phyloP scores from a whole-genome alignment of 1,139 yeast species.

The Hansenula lynferdii region DNA sequence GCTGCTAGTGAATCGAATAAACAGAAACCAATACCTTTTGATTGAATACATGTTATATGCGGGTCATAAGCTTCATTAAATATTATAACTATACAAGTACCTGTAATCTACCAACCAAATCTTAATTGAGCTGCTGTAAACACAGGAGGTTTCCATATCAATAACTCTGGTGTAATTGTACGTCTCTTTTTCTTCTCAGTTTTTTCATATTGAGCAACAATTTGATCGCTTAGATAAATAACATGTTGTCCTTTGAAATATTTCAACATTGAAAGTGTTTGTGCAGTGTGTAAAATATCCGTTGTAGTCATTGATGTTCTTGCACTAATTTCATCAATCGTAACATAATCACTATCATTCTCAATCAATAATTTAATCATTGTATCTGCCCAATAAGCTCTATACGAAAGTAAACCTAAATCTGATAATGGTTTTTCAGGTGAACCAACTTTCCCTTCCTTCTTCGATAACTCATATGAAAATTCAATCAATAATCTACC shows the following conservation, averaged over 20 bases:
- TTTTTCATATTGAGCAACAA: slow-evolving; percentile 71
- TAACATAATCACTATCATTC: slow-evolving; percentile 54
- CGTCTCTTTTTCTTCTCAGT: slow-evolving; percentile 72
- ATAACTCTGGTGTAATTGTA: slow-evolving; percentile 63
- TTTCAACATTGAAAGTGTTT: slow-evolving; percentile 82
- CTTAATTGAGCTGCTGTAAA: slow-evolving; percentile 94
- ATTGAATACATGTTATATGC: slow-evolving; percentile 30
- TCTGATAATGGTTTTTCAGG: slow-evolving; percentile 98
- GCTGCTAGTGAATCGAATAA: slow-evolving; percentile 69
- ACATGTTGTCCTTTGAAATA: slow-evolving; percentile 97
- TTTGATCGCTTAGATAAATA: slow-evolving; percentile 83
- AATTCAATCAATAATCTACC: slow-evolving; percentile 91
- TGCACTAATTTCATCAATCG: slow-evolving; percentile 88
- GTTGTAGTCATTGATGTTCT: slow-evolving; percentile 94
- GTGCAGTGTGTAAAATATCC: slow-evolving; percentile 89
- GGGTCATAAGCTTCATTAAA: not conserved
- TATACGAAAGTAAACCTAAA: slow-evolving; percentile 84
- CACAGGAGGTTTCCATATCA: slow-evolving; percentile 93
- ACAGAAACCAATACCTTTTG: slow-evolving; percentile 64
- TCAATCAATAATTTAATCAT: slow-evolving; percentile 73
- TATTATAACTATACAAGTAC: not conserved
- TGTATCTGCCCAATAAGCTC: slow-evolving; percentile 97
- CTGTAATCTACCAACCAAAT: slow-evolving; percentile 75
- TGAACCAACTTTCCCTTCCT: slow-evolving; percentile 87
- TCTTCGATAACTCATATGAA: slow-evolving; percentile 82